Percentiles rank a stretch among this genome's conserved stretches.
Conservation (phyloP, 805 yeast genomes). For the Candida koratica region DNA sequence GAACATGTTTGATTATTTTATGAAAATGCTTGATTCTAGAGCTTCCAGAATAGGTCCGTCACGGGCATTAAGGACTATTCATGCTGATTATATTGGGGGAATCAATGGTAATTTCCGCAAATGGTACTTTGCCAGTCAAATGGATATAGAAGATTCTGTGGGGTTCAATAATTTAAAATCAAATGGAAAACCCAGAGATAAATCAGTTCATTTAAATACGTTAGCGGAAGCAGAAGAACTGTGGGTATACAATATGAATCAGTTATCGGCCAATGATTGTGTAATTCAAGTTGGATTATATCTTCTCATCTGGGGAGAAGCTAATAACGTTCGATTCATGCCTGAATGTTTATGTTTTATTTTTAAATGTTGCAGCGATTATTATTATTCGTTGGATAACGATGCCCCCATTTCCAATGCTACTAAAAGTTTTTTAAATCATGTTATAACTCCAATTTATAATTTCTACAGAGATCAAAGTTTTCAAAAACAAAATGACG, state of each 20-base stretch:
- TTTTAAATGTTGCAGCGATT: slow-evolving; percentile 75
- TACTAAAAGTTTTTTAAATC: slow-evolving; percentile 53
- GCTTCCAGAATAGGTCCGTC: slow-evolving; percentile 59
- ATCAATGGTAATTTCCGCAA: slow-evolving; percentile 61
- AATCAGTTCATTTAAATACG: slow-evolving; percentile 12
- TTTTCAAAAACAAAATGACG: slow-evolving; percentile 42
- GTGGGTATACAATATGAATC: slow-evolving; percentile 52
- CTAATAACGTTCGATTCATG: slow-evolving; percentile 79
- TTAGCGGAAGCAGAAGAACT: slow-evolving; percentile 44
- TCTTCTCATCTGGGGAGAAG: slow-evolving; percentile 85
- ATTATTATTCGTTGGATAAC: slow-evolving; percentile 47
- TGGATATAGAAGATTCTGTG: slow-evolving; percentile 55
- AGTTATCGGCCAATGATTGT: slow-evolving; percentile 49
- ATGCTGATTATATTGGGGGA: slow-evolving; percentile 76
- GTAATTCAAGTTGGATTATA: slow-evolving; percentile 64
- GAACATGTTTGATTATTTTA: slow-evolving; percentile 63
- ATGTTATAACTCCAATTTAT: slow-evolving; percentile 72
- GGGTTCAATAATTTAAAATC: slow-evolving; percentile 30
- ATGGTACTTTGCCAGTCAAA: slow-evolving; percentile 74
- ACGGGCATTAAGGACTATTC: slow-evolving; percentile 55
- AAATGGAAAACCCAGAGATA: slow-evolving; percentile 19
- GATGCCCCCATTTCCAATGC: slow-evolving; percentile 10
- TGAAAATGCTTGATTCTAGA: slow-evolving; percentile 63
- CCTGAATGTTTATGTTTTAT: slow-evolving; percentile 87
- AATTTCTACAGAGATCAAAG: slow-evolving; percentile 54